phyloP scores from a whole-genome alignment of 805 yeast species.

The Danielia oregonensis region DNA sequence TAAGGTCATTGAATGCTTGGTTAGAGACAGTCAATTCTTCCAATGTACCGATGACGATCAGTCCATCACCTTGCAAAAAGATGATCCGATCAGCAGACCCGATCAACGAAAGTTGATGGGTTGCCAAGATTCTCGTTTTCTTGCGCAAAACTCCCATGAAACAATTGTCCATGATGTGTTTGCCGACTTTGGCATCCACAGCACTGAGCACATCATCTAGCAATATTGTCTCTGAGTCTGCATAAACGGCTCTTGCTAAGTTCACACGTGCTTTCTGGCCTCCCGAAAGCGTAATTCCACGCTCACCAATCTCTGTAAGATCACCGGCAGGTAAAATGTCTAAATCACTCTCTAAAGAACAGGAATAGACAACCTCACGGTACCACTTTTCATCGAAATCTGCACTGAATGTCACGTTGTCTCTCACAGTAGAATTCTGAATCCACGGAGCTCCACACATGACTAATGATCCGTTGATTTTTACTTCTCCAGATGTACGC shows the following conservation, averaged over 20 bases:
- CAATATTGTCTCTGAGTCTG: conserved; percentile 3
- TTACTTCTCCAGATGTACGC: conserved; percentile 1
- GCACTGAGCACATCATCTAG: conserved; percentile 11
- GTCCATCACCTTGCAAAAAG: conserved; percentile 3
- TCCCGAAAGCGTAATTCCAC: conserved; percentile 11
- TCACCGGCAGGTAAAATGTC: conserved; percentile 9
- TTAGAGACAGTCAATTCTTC: conserved; percentile 1
- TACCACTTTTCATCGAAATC: conserved; percentile 5
- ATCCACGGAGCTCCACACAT: conserved; percentile 11
- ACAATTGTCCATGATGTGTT: conserved; percentile 7
- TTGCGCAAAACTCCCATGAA: conserved; percentile 3
- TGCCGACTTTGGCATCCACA: conserved; percentile 9
- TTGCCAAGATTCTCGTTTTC: conserved; percentile 7
- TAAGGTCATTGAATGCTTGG: conserved; percentile 1
- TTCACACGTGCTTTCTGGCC: conserved; percentile 10
- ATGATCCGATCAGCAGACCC: conserved; percentile 5
- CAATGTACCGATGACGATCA: background rate
- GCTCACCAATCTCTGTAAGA: conserved; percentile 9
- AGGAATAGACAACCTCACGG: conserved; percentile 2
- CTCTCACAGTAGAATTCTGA: conserved; percentile 7
- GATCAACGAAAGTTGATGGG: conserved; percentile 8
- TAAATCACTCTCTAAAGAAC: conserved; percentile 6
- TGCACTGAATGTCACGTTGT: conserved; percentile 5
- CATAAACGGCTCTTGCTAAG: conserved; percentile 10
- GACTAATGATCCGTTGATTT: conserved; percentile 1